Conservation (phyloP, 192 early-diverging fungal species). For the Coemansia sp. region DNA sequence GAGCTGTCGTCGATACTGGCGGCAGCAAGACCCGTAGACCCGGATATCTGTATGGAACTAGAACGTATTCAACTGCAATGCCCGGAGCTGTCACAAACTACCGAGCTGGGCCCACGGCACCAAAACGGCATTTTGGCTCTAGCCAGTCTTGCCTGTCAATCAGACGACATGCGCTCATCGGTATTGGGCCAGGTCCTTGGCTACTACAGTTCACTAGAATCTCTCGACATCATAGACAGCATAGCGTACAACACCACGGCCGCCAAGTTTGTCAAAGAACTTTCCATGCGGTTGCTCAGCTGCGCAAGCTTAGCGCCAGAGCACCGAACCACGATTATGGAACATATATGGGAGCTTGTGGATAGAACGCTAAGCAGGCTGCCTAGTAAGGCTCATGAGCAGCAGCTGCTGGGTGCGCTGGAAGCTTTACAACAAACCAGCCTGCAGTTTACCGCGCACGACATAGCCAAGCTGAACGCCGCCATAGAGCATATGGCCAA, state of each 20-base stretch:
- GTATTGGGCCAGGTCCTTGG: slow-evolving; percentile 35
- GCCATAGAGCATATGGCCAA: too few relatives aligned
- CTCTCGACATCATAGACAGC: slow-evolving; percentile 19
- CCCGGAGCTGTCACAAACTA: slow-evolving; percentile 16
- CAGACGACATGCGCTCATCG: slow-evolving; percentile 5
- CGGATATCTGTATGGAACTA: slow-evolving; percentile 4
- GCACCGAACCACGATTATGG: slow-evolving; percentile 17
- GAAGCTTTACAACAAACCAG: too few relatives aligned
- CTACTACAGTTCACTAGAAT: slow-evolving; percentile 33
- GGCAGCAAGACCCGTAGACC: slow-evolving; percentile 17
- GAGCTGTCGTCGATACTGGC: slow-evolving; percentile 47
- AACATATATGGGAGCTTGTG: slow-evolving; percentile 34
- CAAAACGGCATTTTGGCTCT: slow-evolving; percentile 50
- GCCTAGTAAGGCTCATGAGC: too few relatives aligned
- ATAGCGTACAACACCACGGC: slow-evolving; percentile 6
- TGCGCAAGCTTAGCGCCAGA: slow-evolving; percentile 24
- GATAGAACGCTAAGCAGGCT: not conserved
- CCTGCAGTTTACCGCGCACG: too few relatives aligned
- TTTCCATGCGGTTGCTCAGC: slow-evolving; percentile 30
- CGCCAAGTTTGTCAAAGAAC: slow-evolving; percentile 35
- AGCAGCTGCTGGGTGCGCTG: too few relatives aligned
- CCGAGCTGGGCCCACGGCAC: slow-evolving; percentile 22
- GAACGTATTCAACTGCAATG: slow-evolving; percentile 35
- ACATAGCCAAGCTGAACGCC: too few relatives aligned
- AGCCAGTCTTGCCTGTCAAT: slow-evolving; percentile 36